Conservation (phyloP, 2,329 filamentous ascomycete species). For the Colletotrichum sp. region DNA sequence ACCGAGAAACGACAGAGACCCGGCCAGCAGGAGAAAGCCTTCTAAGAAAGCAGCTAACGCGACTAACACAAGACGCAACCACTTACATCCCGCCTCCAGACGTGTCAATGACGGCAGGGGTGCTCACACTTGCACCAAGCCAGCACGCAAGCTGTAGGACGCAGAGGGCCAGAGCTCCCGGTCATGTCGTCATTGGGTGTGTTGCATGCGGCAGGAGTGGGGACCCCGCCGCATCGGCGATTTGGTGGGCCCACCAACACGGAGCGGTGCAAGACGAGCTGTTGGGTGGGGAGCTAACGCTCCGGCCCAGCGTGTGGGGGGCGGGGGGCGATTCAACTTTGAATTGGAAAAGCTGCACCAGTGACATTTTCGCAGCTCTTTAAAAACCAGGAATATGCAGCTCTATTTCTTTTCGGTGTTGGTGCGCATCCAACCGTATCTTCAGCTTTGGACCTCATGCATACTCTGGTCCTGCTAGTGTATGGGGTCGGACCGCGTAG, state of each 20-base stretch:
- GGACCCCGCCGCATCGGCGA: background rate
- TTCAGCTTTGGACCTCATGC: background rate
- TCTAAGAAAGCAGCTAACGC: background rate
- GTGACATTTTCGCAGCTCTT: background rate
- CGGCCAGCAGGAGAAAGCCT: background rate
- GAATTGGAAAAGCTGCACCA: background rate
- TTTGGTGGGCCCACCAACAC: background rate
- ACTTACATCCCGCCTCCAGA: background rate
- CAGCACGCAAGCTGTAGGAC: background rate
- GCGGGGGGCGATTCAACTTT: background rate
- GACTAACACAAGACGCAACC: background rate
- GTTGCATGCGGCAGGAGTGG: slow-evolving; percentile 6
- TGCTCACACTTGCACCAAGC: background rate
- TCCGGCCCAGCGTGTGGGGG: slow-evolving; percentile 1
- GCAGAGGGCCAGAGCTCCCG: slow-evolving; percentile 8
- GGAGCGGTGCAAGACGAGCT: background rate
- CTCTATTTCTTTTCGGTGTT: background rate
- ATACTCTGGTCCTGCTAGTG: background rate
- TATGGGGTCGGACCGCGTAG: background rate
- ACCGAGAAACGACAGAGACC: background rate
- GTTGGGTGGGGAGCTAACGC: slow-evolving; percentile 1
- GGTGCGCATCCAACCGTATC: background rate
- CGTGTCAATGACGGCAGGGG: slow-evolving; percentile 19
- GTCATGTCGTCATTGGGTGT: slow-evolving; percentile 14
- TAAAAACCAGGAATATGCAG: background rate